A percentile compares a stretch with the other conserved stretches of the same genome.
Conservation (phyloP, 2,329 filamentous ascomycete species). For the Fusarium buxicola region DNA sequence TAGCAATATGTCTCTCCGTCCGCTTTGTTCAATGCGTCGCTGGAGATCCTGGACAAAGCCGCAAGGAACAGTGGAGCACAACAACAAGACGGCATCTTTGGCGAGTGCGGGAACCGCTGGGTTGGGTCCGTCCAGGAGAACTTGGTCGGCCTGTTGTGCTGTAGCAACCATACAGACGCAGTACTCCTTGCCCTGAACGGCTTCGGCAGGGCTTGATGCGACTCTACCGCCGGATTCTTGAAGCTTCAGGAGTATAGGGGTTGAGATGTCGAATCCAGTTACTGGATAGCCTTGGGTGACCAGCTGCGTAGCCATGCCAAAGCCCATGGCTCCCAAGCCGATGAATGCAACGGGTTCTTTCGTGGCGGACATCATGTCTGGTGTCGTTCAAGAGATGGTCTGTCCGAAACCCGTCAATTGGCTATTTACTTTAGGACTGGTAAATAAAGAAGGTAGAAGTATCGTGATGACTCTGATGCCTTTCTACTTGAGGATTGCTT, state of each 20-base stretch:
- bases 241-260: slow-evolving; percentile 16
- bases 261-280: slow-evolving; percentile 29
- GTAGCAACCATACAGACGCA: slow-evolving; percentile 36
- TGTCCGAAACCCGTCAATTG: too few relatives aligned
- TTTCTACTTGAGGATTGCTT: background rate
- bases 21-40: slow-evolving; percentile 9
- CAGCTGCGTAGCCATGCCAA: slow-evolving; percentile 31
- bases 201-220: slow-evolving; percentile 11
- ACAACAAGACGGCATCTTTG: slow-evolving; percentile 14
- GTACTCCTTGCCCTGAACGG: slow-evolving; percentile 6
- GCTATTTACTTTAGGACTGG: background rate
- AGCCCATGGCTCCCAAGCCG: slow-evolving; percentile 36
- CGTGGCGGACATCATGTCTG: slow-evolving; percentile 9
- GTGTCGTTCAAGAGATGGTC: background rate
- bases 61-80: slow-evolving; percentile 28
- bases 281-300: slow-evolving; percentile 26
- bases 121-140: slow-evolving; percentile 18
- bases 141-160: slow-evolving; percentile 23
- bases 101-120: slow-evolving; percentile 16
- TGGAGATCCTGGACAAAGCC: slow-evolving; percentile 19
- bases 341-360: slow-evolving; percentile 30
- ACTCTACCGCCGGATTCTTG: slow-evolving; percentile 12
- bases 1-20: slow-evolving; percentile 17
- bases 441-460: background rate
- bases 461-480: background rate